Base-by-base conservation (phyloP, 495 filamentous ascomycete genomes). In the Penicillium bovifimosum region DNA sequence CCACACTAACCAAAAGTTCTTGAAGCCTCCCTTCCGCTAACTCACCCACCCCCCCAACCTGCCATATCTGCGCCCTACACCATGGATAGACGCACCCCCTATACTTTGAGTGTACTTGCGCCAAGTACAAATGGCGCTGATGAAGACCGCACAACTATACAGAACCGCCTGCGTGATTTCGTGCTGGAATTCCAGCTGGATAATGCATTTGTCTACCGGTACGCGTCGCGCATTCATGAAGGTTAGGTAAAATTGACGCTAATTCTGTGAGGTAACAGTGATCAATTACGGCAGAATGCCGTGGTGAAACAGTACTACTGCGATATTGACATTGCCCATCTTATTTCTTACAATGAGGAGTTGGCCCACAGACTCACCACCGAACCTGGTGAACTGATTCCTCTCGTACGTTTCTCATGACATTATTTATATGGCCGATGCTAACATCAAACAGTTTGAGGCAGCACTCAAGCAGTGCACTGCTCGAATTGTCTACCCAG, bases 261-360 rank as follows among this genome's bases (percentile, higher is more conserved):
- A 41, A 50, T 28, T n/a, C 4, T 20, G 4, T 33, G 16, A 5
- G 28, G 2, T 1, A 47, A 27, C 59, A 95, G 95, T 75, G 95
- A 99, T 62, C 93, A 96, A 74, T 80, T 99, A 51, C 84, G 91
- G 54, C 91, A 96, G 62, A 97, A 99, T 74, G 91, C 91, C 28
- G 80, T 99, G 0, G 82, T 96, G 10, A 95, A 95, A 66, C 88
- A 92, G 61, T 96, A 91, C 70, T 95, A 86, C 72, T 96, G 93
- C 73, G 93, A 99, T 69, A 85, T 99, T 56, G 92, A 99, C 68
- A 89, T 99, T 58, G 88, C 88, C 32, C 95, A 99, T 67, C 75
- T 99, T 34, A 96, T 96, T 67, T 93, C 87, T 45, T 97, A 91
- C 74, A 95, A 96, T 59, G 95, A 97, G 69, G 91, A 96, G 64